A percentile compares a stretch with the other conserved stretches of the same genome.
Evolutionary conservation across 768 basidiomycete species (phyloP).

Genomic region (Boletales sp.): DNA sequence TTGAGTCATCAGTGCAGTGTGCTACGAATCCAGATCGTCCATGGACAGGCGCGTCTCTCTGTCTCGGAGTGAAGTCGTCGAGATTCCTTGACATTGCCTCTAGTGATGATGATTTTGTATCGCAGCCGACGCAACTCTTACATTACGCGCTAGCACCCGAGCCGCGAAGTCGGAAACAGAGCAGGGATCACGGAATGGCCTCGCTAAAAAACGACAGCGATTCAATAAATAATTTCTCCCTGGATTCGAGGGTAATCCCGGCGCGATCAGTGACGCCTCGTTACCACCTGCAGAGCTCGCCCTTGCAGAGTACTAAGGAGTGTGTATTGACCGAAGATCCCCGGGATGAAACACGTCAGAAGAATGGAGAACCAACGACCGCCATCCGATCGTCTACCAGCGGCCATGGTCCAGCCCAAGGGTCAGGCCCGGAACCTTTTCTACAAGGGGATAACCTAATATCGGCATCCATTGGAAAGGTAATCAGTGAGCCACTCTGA

Average conservation of each 20-base stretch:
- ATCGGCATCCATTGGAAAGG: constrained; percentile 29
- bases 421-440: constrained; percentile 24
- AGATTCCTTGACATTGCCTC: constrained; percentile 1
- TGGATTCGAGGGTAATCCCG: constrained; percentile 40
- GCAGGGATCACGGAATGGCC: constrained; percentile 3
- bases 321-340: constrained; percentile 38
- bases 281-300: constrained; percentile 42
- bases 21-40: background rate
- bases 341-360: constrained; percentile 48
- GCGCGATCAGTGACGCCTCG: constrained; percentile 35
- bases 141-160: constrained; percentile 38
- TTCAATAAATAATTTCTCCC: constrained; percentile 35
- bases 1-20: too few species aligned
- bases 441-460: constrained; percentile 20
- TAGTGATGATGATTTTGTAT: constrained; percentile 40
- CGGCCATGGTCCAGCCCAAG: constrained; percentile 21
- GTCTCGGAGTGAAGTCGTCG: constrained; percentile 1
- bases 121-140: constrained; percentile 56
- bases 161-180: constrained; percentile 15
- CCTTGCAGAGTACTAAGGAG: constrained; percentile 7
- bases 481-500: constrained; percentile 30
- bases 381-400: constrained; percentile 13
- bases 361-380: constrained; percentile 14
- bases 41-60: constrained; percentile 43
- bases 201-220: constrained; percentile 20